Conservation (phyloP, 1,139 yeast genomes). For the Suhomyces ambrosiae region DNA sequence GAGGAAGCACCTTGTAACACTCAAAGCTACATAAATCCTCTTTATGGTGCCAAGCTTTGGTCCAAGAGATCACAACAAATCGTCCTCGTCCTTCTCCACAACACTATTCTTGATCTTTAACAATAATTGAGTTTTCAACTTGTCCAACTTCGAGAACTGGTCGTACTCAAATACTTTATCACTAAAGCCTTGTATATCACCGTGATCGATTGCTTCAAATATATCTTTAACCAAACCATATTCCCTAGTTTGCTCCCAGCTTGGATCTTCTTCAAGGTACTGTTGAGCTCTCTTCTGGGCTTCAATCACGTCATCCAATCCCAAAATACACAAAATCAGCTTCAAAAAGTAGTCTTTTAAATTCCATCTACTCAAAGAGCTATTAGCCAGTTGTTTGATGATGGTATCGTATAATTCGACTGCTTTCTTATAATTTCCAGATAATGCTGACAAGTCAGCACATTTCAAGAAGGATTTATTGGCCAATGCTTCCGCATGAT, state of each 20-base stretch:
- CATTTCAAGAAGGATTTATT: constrained; percentile 86
- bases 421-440: constrained; percentile 72
- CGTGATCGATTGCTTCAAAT: constrained; percentile 71
- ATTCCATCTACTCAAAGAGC: constrained; percentile 83
- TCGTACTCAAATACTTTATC: constrained; percentile 81
- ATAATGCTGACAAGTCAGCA: constrained; percentile 85
- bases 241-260: constrained; percentile 80
- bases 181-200: constrained; percentile 77
- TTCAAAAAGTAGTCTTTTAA: constrained; percentile 89
- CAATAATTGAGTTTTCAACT: constrained; percentile 86
- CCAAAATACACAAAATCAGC: constrained; percentile 78
- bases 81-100: constrained; percentile 72
- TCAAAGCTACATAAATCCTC: too few species aligned
- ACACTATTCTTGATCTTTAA: constrained; percentile 78
- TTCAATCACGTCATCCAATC: constrained; percentile 82
- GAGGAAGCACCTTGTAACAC: too few species aligned
- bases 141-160: constrained; percentile 86
- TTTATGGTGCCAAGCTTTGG: too few species aligned
- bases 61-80: constrained; percentile 28
- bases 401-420: constrained; percentile 74
- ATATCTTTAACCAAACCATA: constrained; percentile 65
- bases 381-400: constrained; percentile 74
- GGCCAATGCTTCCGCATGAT: constrained; percentile 89
- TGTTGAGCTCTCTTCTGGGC: constrained; percentile 72
- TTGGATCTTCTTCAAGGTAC: constrained; percentile 71